These are phyloP conservation scores for Hypoxylon sp. DNA, from an alignment of 2,329 filamentous ascomycete species.

Conservation along the genomic window DNA sequence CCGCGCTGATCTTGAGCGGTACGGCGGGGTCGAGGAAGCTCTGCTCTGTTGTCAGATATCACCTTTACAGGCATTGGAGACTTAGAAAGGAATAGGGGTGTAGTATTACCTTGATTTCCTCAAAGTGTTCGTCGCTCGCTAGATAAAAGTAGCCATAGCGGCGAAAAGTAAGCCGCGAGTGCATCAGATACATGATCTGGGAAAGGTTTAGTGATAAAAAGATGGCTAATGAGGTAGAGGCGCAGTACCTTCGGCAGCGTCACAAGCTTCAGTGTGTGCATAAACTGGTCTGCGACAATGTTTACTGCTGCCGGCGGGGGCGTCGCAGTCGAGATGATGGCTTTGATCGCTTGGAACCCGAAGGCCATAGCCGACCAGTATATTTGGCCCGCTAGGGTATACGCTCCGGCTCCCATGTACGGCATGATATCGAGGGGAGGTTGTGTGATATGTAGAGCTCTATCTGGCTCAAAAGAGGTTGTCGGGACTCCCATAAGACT, in stretches of 20 bases:
- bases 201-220: neutral
- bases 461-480: constrained; percentile 28
- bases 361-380: constrained; percentile 42
- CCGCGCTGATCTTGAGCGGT: neutral
- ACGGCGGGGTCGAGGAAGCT: constrained; percentile 19
- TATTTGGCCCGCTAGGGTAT: constrained; percentile 39
- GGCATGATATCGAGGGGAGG: constrained; percentile 43
- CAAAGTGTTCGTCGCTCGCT: constrained; percentile 7
- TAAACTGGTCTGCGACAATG: constrained; percentile 19
- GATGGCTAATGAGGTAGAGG: neutral
- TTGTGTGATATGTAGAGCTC: constrained; percentile 28
- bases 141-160: constrained; percentile 33
- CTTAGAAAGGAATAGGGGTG: neutral
- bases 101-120: constrained; percentile 25
- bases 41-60: constrained; percentile 1
- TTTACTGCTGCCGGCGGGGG: constrained; percentile 36
- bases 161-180: constrained; percentile 37
- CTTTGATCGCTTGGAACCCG: constrained; percentile 36
- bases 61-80: neutral
- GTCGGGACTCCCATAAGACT: neutral
- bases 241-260: constrained; percentile 21
- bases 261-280: constrained; percentile 25
- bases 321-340: constrained; percentile 23
- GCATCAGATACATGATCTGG: constrained; percentile 35
- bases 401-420: constrained; percentile 36